Evolutionary conservation across 2,329 filamentous ascomycete species (phyloP).

Genomic region (Cladosporium colombiae): DNA sequence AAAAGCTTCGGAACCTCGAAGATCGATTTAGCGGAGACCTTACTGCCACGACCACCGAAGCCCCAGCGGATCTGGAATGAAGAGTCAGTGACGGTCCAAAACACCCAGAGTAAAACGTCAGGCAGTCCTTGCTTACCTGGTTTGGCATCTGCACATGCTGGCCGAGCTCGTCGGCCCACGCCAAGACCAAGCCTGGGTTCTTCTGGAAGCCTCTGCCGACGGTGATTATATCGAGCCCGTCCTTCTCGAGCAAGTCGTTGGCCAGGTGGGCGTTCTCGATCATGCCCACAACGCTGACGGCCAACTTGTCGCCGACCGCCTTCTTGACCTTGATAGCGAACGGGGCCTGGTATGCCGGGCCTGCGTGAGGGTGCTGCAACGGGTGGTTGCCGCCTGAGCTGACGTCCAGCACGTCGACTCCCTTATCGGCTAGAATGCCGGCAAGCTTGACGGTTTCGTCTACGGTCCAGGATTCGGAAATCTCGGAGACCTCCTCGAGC

Average conservation of each 20-base stretch:
- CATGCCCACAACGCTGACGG: constrained; percentile 73
- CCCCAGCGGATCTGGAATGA: constrained; percentile 54
- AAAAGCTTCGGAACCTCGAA: constrained; percentile 22
- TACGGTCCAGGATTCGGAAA: constrained; percentile 65
- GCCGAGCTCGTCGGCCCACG: constrained; percentile 70
- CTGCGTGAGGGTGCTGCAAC: constrained; percentile 55
- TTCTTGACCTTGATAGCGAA: constrained; percentile 72
- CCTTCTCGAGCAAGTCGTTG: constrained; percentile 56
- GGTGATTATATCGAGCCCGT: constrained; percentile 66
- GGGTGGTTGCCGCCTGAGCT: constrained; percentile 72
- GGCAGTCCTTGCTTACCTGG: constrained; percentile 46
- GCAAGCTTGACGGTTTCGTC: constrained; percentile 67
- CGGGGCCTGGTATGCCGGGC: constrained; percentile 71
- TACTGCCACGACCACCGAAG: constrained; percentile 51
- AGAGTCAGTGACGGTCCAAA: neutral
- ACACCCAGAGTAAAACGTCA: neutral
- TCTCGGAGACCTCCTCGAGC: constrained; percentile 62
- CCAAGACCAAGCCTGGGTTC: constrained; percentile 71
- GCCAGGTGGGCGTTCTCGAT: constrained; percentile 72
- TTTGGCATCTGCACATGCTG: constrained; percentile 71
- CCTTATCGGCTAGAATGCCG: constrained; percentile 65
- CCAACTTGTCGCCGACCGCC: constrained; percentile 69
- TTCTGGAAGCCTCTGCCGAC: constrained; percentile 76
- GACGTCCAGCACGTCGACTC: constrained; percentile 82
- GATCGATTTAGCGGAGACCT: constrained; percentile 30